phyloP scores from a whole-genome alignment of 2,329 filamentous ascomycete species.

The Aureobasidium sp. region DNA sequence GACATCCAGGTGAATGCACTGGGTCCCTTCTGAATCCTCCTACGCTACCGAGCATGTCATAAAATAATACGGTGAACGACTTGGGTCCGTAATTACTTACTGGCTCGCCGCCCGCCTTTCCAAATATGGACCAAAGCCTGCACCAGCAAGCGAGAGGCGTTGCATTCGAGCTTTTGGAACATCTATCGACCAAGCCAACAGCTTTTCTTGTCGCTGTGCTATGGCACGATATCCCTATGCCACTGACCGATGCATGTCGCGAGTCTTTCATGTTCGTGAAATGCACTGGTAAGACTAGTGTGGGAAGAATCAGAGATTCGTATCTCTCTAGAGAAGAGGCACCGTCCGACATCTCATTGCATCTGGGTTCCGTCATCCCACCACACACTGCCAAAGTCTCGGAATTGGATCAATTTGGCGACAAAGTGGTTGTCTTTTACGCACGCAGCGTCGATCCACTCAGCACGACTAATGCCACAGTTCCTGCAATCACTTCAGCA shows the following conservation, averaged over 20 bases:
- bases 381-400: neutral
- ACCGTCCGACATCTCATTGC: neutral
- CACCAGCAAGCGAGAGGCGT: neutral
- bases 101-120: neutral
- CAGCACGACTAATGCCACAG: neutral
- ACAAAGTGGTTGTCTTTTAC: neutral
- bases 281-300: constrained; percentile 25
- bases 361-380: neutral
- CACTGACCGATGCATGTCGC: constrained; percentile 19
- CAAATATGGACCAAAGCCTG: neutral
- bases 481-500: neutral
- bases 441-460: neutral
- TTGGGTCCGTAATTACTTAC: neutral
- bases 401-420: neutral
- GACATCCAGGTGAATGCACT: neutral
- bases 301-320: constrained; percentile 23
- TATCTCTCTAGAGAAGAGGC: constrained; percentile 16
- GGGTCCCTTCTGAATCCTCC: neutral
- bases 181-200: constrained; percentile 18
- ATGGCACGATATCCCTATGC: constrained; percentile 12
- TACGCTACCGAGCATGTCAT: neutral
- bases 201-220: constrained; percentile 33
- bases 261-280: constrained; percentile 34
- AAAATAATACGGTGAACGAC: neutral
- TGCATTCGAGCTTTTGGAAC: constrained; percentile 17